Conservation (phyloP, 345 rosid species). For the Bruguiera parviflora region DNA sequence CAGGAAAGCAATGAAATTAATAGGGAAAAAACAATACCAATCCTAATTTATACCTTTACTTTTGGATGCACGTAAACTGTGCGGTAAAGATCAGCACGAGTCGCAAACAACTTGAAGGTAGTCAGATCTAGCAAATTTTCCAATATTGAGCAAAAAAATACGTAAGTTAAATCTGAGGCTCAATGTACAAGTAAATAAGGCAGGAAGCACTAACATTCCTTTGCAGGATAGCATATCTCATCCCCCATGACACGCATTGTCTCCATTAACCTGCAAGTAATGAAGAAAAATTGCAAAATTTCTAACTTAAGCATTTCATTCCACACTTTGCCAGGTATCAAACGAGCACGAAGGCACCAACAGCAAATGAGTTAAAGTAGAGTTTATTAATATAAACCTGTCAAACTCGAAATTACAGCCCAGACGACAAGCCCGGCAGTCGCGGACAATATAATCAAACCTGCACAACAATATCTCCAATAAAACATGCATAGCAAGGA, state of each 20-base stretch:
- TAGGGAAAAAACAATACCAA: not conserved
- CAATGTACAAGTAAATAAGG: slow-evolving; percentile 14
- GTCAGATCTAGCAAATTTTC: slow-evolving; percentile 57
- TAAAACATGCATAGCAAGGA: not conserved
- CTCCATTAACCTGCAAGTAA: slow-evolving; percentile 71
- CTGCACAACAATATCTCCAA: slow-evolving; percentile 30
- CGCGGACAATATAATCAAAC: slow-evolving; percentile 95
- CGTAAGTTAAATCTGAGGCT: slow-evolving; percentile 1
- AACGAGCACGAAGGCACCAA: not conserved
- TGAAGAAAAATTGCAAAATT: slow-evolving; percentile 14
- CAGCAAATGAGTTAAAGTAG: slow-evolving; percentile 5
- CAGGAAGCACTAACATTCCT: slow-evolving; percentile 69
- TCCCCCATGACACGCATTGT: slow-evolving; percentile 80
- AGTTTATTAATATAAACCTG: slow-evolving; percentile 48
- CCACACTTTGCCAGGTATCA: slow-evolving; percentile 1
- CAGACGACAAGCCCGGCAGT: slow-evolving; percentile 86
- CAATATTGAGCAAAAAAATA: slow-evolving; percentile 8
- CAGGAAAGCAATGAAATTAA: slow-evolving; percentile 5
- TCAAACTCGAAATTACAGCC: slow-evolving; percentile 79
- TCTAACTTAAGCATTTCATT: not conserved
- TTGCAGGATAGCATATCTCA: slow-evolving; percentile 93
- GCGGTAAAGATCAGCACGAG: slow-evolving; percentile 92
- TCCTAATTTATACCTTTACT: slow-evolving; percentile 62
- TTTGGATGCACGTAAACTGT: slow-evolving; percentile 93
- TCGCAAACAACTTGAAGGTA: slow-evolving; percentile 73